Evolutionary conservation across 768 basidiomycete species (phyloP).

Genomic region (Rhizopogon sp.): DNA sequence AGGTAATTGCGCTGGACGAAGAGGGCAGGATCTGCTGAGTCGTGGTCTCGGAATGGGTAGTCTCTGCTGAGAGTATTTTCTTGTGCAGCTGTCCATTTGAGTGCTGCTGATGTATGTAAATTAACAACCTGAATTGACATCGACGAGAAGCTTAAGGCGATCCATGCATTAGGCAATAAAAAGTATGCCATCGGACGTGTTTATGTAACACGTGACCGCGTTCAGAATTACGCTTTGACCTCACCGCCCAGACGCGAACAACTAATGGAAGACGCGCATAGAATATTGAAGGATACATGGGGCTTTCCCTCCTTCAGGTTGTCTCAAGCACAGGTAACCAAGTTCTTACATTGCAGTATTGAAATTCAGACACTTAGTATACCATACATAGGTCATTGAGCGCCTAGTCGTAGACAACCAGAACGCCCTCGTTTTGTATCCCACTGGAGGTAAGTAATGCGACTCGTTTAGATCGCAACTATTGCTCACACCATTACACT

Average conservation of each 20-base stretch:
- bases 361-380: not conserved
- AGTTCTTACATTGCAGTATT: not conserved
- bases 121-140: conserved; percentile 13
- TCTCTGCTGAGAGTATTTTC: conserved; percentile 54
- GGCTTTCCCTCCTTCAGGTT: conserved; percentile 32
- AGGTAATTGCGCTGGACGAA: conserved; percentile 62
- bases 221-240: no score
- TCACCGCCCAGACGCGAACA: not conserved
- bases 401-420: conserved; percentile 34
- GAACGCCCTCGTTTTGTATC: conserved; percentile 37
- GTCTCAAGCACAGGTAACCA: conserved; percentile 30
- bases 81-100: conserved; percentile 53
- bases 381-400: conserved; percentile 26
- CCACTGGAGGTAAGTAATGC: conserved; percentile 29
- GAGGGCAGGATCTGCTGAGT: conserved; percentile 46
- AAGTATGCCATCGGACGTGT: no score
- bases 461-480: not conserved
- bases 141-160: not conserved
- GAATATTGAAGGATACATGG: conserved; percentile 29
- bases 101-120: conserved; percentile 15
- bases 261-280: conserved; percentile 31
- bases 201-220: no score
- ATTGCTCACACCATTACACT: not conserved
- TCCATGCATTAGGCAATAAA: no score
- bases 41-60: conserved; percentile 44